A percentile compares a stretch with the other conserved stretches of the same genome.
Conservation (phyloP, 768 basidiomycete species). For the Hypholoma fasciculare region DNA sequence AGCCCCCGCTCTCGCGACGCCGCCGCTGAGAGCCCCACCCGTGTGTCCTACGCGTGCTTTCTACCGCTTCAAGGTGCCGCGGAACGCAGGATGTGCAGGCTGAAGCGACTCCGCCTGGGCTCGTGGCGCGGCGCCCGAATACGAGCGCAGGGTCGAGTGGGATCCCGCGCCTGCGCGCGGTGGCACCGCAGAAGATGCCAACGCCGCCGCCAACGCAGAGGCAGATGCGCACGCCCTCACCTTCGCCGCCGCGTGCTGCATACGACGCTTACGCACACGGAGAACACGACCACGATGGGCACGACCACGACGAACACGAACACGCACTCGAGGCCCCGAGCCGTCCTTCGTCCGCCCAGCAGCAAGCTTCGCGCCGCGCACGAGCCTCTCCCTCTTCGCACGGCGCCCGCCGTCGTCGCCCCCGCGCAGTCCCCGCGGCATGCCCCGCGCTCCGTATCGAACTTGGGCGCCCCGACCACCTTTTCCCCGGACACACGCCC, state of each 20-base stretch:
- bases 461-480: neutral
- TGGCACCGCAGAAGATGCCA: neutral
- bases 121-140: neutral
- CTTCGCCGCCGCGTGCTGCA: neutral
- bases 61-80: conserved; percentile 22
- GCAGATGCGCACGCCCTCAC: neutral
- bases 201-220: neutral
- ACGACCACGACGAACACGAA: neutral
- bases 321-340: neutral
- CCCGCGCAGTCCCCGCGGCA: conserved; percentile 4
- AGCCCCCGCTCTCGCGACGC: conserved; percentile 57
- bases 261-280: neutral
- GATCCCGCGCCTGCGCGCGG: neutral
- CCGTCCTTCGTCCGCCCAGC: neutral
- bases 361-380: neutral
- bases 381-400: neutral
- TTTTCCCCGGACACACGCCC: neutral
- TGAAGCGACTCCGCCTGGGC: neutral
- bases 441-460: neutral
- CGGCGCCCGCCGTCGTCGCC: conserved; percentile 2
- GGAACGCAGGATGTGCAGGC: conserved; percentile 1
- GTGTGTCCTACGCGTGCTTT: conserved; percentile 21
- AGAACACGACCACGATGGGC: neutral
- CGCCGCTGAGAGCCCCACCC: conserved; percentile 27
- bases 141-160: neutral